phyloP scores from a whole-genome alignment of 2,329 filamentous ascomycete genomes.

The Colletotrichum theobromicola region DNA sequence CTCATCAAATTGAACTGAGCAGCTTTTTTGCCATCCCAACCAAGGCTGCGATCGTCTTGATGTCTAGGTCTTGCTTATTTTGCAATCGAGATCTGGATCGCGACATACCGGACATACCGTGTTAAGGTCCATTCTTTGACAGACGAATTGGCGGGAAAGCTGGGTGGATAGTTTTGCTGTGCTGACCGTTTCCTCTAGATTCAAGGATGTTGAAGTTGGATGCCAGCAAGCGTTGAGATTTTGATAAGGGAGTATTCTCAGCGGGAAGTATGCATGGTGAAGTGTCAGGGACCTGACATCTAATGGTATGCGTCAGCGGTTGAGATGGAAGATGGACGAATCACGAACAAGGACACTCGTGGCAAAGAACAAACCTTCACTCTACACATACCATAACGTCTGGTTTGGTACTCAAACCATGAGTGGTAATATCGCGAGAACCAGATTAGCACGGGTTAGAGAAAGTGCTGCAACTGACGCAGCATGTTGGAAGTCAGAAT shows the following conservation, averaged over 20 bases:
- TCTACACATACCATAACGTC: background rate
- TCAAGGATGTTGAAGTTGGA: no score
- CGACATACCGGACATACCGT: no score
- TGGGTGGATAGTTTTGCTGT: no score
- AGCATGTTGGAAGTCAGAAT: background rate
- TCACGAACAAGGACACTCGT: background rate
- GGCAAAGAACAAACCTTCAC: background rate
- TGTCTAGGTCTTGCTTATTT: no score
- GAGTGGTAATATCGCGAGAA: background rate
- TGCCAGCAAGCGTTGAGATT: no score
- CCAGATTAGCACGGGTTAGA: background rate
- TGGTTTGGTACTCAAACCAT: background rate
- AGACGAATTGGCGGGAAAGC: no score
- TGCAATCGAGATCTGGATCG: no score
- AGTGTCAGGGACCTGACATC: background rate
- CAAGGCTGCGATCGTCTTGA: no score
- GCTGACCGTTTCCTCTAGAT: no score
- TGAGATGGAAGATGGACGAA: background rate
- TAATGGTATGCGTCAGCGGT: background rate
- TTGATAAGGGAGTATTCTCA: rapidly evolving
- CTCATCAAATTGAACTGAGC: no score
- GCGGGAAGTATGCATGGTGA: background rate
- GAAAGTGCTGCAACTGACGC: background rate
- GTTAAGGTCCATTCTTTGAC: no score
- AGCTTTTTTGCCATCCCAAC: no score